Evolutionary conservation across 2,329 filamentous ascomycete genomes (phyloP), one percentile per base, ranked within the genome.

Genomic region (Trichoderma sp.): DNA sequence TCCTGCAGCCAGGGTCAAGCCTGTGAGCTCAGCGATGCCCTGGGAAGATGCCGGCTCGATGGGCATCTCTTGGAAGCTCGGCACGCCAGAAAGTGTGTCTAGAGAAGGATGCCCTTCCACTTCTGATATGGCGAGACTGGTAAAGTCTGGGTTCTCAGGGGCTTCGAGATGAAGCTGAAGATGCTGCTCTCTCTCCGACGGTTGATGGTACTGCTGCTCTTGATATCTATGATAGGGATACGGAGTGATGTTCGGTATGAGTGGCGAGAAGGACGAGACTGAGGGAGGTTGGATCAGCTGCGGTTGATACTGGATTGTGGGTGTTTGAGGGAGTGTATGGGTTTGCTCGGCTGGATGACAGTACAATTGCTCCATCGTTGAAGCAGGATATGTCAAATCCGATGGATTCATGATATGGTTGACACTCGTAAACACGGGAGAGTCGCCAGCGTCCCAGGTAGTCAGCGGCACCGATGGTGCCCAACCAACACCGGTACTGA

Each of bases 51-150:
- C 43, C 6, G 56, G 12, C 6, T 63, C 30, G 43, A 63, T 63
- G 26, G 64, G 64, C 11, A 72, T 28, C 18, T 63, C 63, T 6
- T 68, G 63, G 47, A 72, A 68, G 58, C 14, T 63, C 14, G 57
- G 11, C 1, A 26, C n/a, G 3, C 47, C 3, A 18, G 51, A 34
- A 5, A 56, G 14, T 21, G 26, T 18, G 7, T 65, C 24, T 8
- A 56, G 14, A 24, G 9, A 21, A 12, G 58, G 9, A 3, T 30
- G 15, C 2, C 8, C 32, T 6, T 61, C 36, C 6, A 30, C n/a
- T 15, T 58, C 21, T 1, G 56, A 32, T 21, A 43, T 30, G 30
- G 4, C 7, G 8, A 56, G 4, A 11, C 6, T 21, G 12, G 28
- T 1, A 28, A 47, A n/a, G 0, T 28, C 39, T 36, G 32, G 30